phyloP scores from a whole-genome alignment of 768 basidiomycete genomes.

The Favolaschia claudopus region DNA sequence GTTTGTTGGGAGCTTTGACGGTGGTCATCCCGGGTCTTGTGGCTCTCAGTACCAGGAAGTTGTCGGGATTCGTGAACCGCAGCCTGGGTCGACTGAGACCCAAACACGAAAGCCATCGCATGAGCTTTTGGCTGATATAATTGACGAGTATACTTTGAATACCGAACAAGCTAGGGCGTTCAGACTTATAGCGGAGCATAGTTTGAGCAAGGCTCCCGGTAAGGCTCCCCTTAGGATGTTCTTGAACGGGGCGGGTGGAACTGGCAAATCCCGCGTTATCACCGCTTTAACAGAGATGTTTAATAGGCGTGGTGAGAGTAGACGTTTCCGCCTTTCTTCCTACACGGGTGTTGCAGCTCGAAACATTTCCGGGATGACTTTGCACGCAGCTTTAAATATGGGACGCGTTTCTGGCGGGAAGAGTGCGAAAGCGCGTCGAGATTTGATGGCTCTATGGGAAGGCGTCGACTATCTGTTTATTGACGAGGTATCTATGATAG shows the following conservation, averaged over 20 bases:
- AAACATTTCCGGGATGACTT: no score
- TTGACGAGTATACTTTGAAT: constrained; percentile 39
- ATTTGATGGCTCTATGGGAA: constrained; percentile 42
- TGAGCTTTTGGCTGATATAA: constrained; percentile 11
- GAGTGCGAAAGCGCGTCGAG: constrained; percentile 12
- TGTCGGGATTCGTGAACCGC: not conserved
- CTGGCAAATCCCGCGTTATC: constrained; percentile 50
- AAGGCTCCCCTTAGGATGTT: constrained; percentile 39
- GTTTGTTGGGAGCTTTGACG: no score
- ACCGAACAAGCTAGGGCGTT: constrained; percentile 42
- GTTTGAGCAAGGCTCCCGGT: constrained; percentile 3
- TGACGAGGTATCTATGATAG: constrained; percentile 48
- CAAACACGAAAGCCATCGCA: constrained; percentile 25
- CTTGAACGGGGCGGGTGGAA: constrained; percentile 47
- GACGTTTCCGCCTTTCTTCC: constrained; percentile 36
- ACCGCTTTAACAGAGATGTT: constrained; percentile 43
- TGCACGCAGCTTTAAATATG: constrained; percentile 41
- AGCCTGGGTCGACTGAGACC: not conserved
- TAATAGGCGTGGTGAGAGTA: constrained; percentile 11
- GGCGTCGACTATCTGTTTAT: constrained; percentile 47
- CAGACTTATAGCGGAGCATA: constrained; percentile 37
- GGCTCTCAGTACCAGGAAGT: no score
- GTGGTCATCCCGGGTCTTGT: no score
- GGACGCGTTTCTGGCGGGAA: constrained; percentile 5
- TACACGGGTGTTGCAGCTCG: no score